A percentile compares a stretch with the other conserved stretches of the same genome.
These are phyloP conservation scores for Trichothecium sympodiale DNA, from an alignment of 2,329 filamentous ascomycete genomes.

Conservation along the genomic window DNA sequence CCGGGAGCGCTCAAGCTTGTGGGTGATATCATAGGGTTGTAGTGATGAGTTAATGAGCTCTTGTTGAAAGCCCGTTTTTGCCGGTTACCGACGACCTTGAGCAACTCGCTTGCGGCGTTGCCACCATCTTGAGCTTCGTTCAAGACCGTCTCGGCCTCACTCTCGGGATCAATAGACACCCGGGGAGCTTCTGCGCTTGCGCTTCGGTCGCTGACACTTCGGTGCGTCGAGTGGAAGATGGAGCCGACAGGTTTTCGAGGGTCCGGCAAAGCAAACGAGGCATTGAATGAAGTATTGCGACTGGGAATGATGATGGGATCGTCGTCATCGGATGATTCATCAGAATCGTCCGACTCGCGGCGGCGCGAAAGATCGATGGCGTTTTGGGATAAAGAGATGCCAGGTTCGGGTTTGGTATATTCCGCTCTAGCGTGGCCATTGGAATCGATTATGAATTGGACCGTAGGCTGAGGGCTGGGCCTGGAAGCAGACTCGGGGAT, in stretches of 20 bases:
- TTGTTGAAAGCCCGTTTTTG: conserved; percentile 12
- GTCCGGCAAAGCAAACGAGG: conserved; percentile 46
- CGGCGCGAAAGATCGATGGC: conserved; percentile 17
- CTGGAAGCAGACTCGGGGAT: conserved; percentile 42
- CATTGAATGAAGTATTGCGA: conserved; percentile 38
- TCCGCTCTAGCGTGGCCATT: conserved; percentile 47
- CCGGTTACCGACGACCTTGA: conserved; percentile 43
- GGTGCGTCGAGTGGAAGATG: conserved; percentile 34
- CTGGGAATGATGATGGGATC: conserved; percentile 56
- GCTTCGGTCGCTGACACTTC: conserved; percentile 39
- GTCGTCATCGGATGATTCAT: conserved; percentile 49
- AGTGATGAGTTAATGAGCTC: too few relatives aligned
- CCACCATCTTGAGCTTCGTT: conserved; percentile 35
- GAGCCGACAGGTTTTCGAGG: conserved; percentile 37
- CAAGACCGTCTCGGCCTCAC: conserved; percentile 48
- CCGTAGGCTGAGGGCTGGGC: conserved; percentile 38
- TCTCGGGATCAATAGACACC: conserved; percentile 33
- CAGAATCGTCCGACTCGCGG: conserved; percentile 33
- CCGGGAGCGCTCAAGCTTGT: background rate
- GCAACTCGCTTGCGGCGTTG: conserved; percentile 49
- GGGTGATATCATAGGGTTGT: too few relatives aligned
- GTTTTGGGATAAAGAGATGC: conserved; percentile 10
- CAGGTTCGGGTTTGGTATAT: conserved; percentile 21
- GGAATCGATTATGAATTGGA: conserved; percentile 54
- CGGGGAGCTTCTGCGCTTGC: conserved; percentile 20